Percentiles rank a stretch among this genome's conserved stretches.
Conservation (phyloP, 345 rosid genomes). For the Gossypioides kirkii region DNA sequence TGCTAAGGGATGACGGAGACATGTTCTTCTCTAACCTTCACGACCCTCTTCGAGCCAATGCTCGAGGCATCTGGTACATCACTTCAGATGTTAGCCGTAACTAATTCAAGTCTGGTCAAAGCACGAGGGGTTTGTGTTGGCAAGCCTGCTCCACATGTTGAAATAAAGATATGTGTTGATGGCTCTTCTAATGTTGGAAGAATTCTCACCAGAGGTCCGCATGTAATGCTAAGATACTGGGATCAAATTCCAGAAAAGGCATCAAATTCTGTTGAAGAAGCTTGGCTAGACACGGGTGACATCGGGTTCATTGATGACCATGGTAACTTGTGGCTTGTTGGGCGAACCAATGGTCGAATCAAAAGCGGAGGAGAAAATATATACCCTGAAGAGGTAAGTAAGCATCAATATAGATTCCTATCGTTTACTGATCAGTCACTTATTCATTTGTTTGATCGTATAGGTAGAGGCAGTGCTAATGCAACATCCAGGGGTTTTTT, state of each 20-base stretch:
- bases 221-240: conserved; percentile 75
- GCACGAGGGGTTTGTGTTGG: conserved; percentile 68
- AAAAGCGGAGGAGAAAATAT: conserved; percentile 88
- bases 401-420: conserved; percentile 9
- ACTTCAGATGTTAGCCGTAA: conserved; percentile 17
- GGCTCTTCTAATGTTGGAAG: conserved; percentile 46
- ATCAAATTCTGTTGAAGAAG: conserved; percentile 21
- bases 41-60: conserved; percentile 49
- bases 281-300: conserved; percentile 88
- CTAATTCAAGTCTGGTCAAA: conserved; percentile 9
- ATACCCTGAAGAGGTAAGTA: conserved; percentile 90
- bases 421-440: background rate
- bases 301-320: conserved; percentile 49
- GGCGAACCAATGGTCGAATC: conserved; percentile 63
- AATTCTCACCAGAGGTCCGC: conserved; percentile 77
- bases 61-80: conserved; percentile 18
- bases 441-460: conserved; percentile 5
- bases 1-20: conserved; percentile 83
- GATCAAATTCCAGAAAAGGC: conserved; percentile 30
- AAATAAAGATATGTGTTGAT: conserved; percentile 40
- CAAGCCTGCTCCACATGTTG: conserved; percentile 80
- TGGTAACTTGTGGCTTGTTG: conserved; percentile 77
- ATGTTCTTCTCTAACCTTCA: conserved; percentile 72
- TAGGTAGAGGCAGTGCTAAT: conserved; percentile 60
- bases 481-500: conserved; percentile 56